Base-by-base conservation (phyloP, 805 yeast species). In the Ogataea corticis region DNA sequence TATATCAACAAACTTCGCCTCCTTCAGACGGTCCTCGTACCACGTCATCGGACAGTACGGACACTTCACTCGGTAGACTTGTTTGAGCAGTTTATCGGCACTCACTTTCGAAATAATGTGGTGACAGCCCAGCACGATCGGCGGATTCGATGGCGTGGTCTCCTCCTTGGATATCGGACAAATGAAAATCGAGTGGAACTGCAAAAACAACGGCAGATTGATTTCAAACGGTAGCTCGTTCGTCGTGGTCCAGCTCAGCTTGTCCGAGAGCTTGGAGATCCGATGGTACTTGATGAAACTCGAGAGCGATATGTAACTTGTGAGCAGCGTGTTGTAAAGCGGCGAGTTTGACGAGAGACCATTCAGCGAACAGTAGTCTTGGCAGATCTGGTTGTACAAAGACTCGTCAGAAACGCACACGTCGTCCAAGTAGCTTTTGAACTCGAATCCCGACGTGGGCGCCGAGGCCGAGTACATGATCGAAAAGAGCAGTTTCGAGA, bases 101-200 rank as follows among this genome's bases (percentile, higher is more conserved):
- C 83, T 77, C 42, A 76, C 76, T 50, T 71, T 72, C 0, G 85
- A 77, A 2, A 85, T 67, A 7, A 85, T 69, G 62, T 85, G 92
- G 36, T 54, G 54, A 40, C 58, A 54, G 5, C 54, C 54, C 25
- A 54, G 36, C 13, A 54, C 58, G 51, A 75, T 74, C 3, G 87
- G 84, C n/a, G 86, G 87, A 53, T 82, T 80, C 15, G 65, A 69
- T 0, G 46, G 42, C 12, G 87, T 82, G 2, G 82, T 78, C 56
- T 82, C 87, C 50, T 81, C 85, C 57, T 82, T 82, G 13, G 81
- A 70, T 1, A 83, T 85, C 0, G 90, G 90, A 57, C 90, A 83
- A 3, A 83, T 83, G 57, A 82, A 83, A 1, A 83, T 72, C 2
- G 87, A 79, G 57, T 83, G 89, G 61, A 74, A 82, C 44, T 75